Percentiles rank a stretch among this genome's conserved stretches.
These are phyloP conservation scores for Breviolum minutum DNA, from an alignment of 73 alveolate genomes.

Conservation along the genomic window DNA sequence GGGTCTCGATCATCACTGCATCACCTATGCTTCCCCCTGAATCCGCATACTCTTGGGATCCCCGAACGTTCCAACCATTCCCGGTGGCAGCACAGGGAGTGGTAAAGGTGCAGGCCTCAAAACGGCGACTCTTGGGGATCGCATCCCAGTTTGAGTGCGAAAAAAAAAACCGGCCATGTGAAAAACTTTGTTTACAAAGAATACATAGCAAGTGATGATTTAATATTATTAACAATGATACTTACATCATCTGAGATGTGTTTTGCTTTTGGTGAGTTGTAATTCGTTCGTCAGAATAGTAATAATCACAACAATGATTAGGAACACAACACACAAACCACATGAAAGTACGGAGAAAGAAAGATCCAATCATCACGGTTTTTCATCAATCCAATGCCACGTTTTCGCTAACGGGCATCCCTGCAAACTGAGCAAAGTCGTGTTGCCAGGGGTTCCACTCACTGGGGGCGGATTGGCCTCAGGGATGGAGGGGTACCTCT, in stretches of 20 bases:
- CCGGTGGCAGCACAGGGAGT: constrained; percentile 78
- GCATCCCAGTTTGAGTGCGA: neutral
- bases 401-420: neutral
- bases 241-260: too few relatives aligned
- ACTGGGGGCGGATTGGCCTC: constrained; percentile 77
- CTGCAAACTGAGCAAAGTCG: constrained; percentile 54
- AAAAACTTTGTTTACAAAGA: too few relatives aligned
- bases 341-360: neutral
- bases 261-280: too few relatives aligned
- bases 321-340: too few relatives aligned
- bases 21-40: too few relatives aligned
- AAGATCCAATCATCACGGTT: neutral
- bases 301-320: too few relatives aligned
- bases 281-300: too few relatives aligned
- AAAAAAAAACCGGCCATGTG: neutral
- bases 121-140: neutral
- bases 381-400: neutral
- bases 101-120: constrained; percentile 77
- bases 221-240: too few relatives aligned
- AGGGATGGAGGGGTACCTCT: too few relatives aligned
- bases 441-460: constrained; percentile 52
- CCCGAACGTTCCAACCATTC: constrained; percentile 70
- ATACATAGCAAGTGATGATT: neutral
- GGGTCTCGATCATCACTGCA: too few relatives aligned
- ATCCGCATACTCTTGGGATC: neutral